Evolutionary conservation across 495 filamentous ascomycete genomes (phyloP), one percentile per base, ranked within the genome.

Genomic region (Parathielavia appendiculata): DNA sequence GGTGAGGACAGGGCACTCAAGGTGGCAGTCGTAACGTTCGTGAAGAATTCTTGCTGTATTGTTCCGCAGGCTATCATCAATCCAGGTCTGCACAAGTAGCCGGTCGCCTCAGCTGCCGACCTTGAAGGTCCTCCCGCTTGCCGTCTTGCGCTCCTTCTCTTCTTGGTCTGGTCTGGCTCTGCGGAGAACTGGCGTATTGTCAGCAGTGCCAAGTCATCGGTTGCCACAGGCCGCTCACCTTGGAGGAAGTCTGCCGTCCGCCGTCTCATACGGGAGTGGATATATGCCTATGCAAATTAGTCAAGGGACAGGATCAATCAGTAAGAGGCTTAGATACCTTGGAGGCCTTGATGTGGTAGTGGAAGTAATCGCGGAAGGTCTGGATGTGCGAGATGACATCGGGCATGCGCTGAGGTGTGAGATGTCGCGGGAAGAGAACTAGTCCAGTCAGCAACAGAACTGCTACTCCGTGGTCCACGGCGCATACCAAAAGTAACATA

Each of bases 291-390:
- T 19, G 9, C 9, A 17, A 17, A 11, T 56, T 35, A 51, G 36
- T 30, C 7, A 8, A 12, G 22, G 19, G 5, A 12, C 8, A 17
- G 1, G 1, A 34, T 11, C 17, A 14, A 26, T 17, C 4, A 6
- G 0, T 0, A 4, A 51, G 11, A 19, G n/a, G 16, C 1, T 0
- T 32, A 32, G 34, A 53, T 41, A 65, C 65, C 66, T 70, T 97
- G 47, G 92, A 95, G 30, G 93, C 93, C 75, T 99, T 99, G 78
- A 99, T 99, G 74, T 99, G 93, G 72, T 99, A 99, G 72, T 99
- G 93, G 81, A 99, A 99, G 72, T 99, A 97, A 66, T 97, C 95
- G 58, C 93, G 89, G 88, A 99, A 99, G 17, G 92, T 99, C 75
- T 99, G 95, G 64, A 99, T 96, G 67, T 99, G 93, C 39, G 91